A percentile compares a stretch with the other conserved stretches of the same genome.
Conservation (phyloP, 164 flowering plant genomes). For the Aristolochia fimbriata region DNA sequence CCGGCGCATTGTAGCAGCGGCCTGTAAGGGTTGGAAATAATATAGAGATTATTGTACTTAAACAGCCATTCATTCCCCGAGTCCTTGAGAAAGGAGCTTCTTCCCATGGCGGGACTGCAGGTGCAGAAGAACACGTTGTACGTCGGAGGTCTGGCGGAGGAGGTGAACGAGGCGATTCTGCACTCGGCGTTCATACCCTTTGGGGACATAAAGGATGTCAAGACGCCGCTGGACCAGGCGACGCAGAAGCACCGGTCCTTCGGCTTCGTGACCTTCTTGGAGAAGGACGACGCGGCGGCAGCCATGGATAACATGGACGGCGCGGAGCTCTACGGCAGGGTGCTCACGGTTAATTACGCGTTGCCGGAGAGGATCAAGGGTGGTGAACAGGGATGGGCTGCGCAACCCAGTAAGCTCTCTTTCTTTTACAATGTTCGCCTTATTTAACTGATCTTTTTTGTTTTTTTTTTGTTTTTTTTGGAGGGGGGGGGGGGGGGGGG, state of each 20-base stretch:
- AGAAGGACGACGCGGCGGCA: slow-evolving; percentile 77
- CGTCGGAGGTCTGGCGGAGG: slow-evolving; percentile 91
- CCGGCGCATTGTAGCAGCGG: too few relatives aligned
- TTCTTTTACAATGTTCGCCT: background rate
- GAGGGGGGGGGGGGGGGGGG: too few relatives aligned
- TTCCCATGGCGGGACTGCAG: slow-evolving; percentile 5
- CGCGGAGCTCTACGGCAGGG: slow-evolving; percentile 90
- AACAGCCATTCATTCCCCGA: too few relatives aligned
- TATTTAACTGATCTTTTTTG: background rate
- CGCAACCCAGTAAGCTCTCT: slow-evolving; percentile 73
- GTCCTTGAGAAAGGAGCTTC: too few relatives aligned
- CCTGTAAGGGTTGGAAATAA: too few relatives aligned
- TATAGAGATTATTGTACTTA: too few relatives aligned
- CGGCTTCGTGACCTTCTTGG: slow-evolving; percentile 92
- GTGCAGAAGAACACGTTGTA: slow-evolving; percentile 68
- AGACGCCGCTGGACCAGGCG: slow-evolving; percentile 89
- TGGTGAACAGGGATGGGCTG: slow-evolving; percentile 99
- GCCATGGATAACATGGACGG: slow-evolving; percentile 99
- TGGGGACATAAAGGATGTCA: slow-evolving; percentile 96
- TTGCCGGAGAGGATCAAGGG: slow-evolving; percentile 96
- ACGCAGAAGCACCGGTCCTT: slow-evolving; percentile 96
- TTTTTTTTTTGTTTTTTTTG: background rate
- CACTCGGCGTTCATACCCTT: slow-evolving; percentile 91
- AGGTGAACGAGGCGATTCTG: slow-evolving; percentile 79
- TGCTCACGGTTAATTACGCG: slow-evolving; percentile 91